Evolutionary conservation across 108 stramenopile species (phyloP).

Genomic region (Nitzschia sp.): DNA sequence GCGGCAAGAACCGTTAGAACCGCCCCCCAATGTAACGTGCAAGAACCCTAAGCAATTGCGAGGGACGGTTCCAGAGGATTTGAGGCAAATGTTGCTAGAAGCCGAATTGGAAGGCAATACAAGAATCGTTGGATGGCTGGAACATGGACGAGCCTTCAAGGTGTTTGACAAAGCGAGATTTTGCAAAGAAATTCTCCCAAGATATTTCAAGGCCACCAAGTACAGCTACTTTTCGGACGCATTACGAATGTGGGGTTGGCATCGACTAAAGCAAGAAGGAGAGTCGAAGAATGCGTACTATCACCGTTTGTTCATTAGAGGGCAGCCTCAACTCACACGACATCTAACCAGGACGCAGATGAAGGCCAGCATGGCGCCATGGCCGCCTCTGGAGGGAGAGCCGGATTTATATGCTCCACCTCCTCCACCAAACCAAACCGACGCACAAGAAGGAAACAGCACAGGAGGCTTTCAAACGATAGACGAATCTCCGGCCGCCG

Average conservation of each 20-base stretch:
- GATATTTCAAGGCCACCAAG: conserved; percentile 31
- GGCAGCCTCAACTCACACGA: conserved; percentile 21
- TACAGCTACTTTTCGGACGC: conserved; percentile 41
- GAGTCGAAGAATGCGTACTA: conserved; percentile 37
- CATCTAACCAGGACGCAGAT: conserved; percentile 27
- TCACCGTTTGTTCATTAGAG: conserved; percentile 34
- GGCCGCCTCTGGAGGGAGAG: conserved; percentile 17
- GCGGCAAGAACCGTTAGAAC: not conserved
- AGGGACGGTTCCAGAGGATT: conserved; percentile 29
- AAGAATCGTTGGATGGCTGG: conserved; percentile 49
- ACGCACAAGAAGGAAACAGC: too few relatives aligned
- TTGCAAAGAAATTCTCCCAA: conserved; percentile 56
- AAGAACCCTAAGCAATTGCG: conserved; percentile 28
- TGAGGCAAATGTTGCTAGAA: conserved; percentile 33
- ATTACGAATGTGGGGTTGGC: conserved; percentile 75
- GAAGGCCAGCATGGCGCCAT: conserved; percentile 26
- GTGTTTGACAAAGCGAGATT: conserved; percentile 51
- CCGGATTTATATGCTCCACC: conserved; percentile 21
- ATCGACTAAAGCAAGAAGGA: conserved; percentile 47
- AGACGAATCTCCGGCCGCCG: too few relatives aligned
- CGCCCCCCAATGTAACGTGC: conserved; percentile 4
- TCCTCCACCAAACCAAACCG: too few relatives aligned
- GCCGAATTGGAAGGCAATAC: conserved; percentile 21
- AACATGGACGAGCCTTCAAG: conserved; percentile 59
- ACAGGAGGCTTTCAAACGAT: too few relatives aligned